Evolutionary conservation across 306 rosid genomes (phyloP), one percentile per base, ranked within the genome.

Genomic region (Phaseolus lunatus): DNA sequence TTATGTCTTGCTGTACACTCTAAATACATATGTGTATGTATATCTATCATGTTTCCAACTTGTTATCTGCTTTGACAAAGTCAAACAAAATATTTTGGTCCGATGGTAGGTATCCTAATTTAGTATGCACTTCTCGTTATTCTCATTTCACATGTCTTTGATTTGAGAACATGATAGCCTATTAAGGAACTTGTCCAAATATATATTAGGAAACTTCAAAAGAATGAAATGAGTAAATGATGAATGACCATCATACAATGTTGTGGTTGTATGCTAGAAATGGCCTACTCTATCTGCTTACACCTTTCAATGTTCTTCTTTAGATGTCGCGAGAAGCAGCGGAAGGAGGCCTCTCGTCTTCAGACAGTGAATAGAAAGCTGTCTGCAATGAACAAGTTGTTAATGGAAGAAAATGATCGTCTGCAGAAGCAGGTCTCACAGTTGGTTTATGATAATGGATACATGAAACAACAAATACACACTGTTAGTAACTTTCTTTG

Each of bases 381-480:
- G 75, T 59, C 82, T 75, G 92, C 97, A 0, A 90, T 92, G 97
- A 92, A 92, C 81, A 92, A 92, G 86, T 79, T 92, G 78, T 81
- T 92, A 75, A 92, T 90, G 97, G 97, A 92, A 81, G 97, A 92
- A 79, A 92, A 92, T 80, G 97, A 92, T 82, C 93, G 97, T 26
- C 80, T 92, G 63, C 97, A 92, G 92, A 92, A 92, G 81, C 97
- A 92, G 87, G 97, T 92, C 68, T 92, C 97, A 0, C 92, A 90
- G 10, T 70, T 92, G 87, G 97, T 92, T 27, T 92, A 89, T 81
- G 92, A 90, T 47, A 90, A 92, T 67, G 97, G 97, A 41, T 92
- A 73, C 84, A 89, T 89, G 91, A 83, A 84, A 65, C 84, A 78
- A 49, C 90, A 91, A 75, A 79, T 91, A 75, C 89, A 89, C 10